These are phyloP conservation scores for Simplicillium sp. DNA, from an alignment of 2,329 filamentous ascomycete species.

Conservation along the genomic window DNA sequence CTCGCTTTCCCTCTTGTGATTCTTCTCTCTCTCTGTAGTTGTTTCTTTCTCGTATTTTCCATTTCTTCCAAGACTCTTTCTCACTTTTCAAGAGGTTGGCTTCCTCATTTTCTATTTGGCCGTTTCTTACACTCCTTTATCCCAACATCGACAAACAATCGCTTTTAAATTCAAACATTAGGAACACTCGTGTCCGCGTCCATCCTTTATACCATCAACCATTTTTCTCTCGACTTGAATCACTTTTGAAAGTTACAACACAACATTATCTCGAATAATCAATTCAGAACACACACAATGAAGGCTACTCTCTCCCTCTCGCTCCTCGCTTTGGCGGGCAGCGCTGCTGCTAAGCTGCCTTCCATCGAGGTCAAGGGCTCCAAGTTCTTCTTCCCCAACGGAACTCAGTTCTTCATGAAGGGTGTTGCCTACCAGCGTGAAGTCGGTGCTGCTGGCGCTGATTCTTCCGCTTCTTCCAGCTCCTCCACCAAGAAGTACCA, in stretches of 20 bases:
- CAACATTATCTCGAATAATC: not conserved
- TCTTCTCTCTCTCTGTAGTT: conserved; percentile 5
- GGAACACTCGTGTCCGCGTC: too few relatives aligned
- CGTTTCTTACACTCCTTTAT: not conserved
- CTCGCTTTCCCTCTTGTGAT: not conserved
- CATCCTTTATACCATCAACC: too few relatives aligned
- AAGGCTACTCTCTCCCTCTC: conserved; percentile 10
- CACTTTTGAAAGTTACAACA: not conserved
- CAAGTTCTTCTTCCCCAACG: conserved; percentile 83
- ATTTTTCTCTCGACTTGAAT: not conserved
- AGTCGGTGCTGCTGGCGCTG: conserved; percentile 43
- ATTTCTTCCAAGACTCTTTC: not conserved
- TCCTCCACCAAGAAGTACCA: conserved; percentile 44
- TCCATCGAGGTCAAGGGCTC: conserved; percentile 66
- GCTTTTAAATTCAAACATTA: too few relatives aligned
- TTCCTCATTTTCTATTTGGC: not conserved
- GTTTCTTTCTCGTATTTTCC: conserved; percentile 4
- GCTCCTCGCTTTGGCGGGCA: conserved; percentile 30
- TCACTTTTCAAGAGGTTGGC: not conserved
- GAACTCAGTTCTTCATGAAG: conserved; percentile 65
- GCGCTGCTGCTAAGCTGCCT: conserved; percentile 35
- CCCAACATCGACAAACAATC: not conserved
- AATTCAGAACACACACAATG: conserved; percentile 6
- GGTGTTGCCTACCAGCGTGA: conserved; percentile 95
- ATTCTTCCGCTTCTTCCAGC: conserved; percentile 18